A percentile compares a stretch with the other conserved stretches of the same genome.
phyloP scores from a whole-genome alignment of 441 rosid species.

The Bruguiera hainesii region DNA sequence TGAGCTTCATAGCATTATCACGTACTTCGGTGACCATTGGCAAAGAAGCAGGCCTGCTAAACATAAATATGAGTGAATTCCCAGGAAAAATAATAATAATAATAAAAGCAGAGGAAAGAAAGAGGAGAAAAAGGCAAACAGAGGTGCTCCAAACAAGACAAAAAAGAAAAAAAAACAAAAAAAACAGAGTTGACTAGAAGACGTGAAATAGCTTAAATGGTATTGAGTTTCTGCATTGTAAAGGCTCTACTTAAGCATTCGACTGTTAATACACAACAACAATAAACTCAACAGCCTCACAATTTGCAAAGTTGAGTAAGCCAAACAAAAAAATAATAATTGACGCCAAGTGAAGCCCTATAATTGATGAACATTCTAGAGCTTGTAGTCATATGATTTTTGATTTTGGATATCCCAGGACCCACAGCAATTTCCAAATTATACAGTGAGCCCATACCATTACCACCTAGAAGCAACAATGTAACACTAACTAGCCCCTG shows the following conservation, averaged over 20 bases:
- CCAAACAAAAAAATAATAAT: too few species aligned
- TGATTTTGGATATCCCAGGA: too few species aligned
- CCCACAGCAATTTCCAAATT: too few species aligned
- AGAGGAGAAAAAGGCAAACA: not conserved
- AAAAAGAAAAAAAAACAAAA: not conserved
- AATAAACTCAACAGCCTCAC: not conserved
- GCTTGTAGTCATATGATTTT: too few species aligned
- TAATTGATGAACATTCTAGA: too few species aligned
- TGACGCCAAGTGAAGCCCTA: too few species aligned
- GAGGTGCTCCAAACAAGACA: not conserved
- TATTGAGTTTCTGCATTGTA: not conserved
- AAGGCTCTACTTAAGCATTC: not conserved
- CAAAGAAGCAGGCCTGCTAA: not conserved
- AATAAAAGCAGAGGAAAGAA: not conserved
- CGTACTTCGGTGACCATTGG: not conserved
- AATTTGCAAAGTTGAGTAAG: not conserved
- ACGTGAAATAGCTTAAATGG: not conserved
- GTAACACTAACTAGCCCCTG: too few species aligned
- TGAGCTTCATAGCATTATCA: not conserved
- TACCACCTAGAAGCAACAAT: too few species aligned
- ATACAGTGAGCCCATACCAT: too few species aligned
- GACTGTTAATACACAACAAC: constrained; percentile 3
- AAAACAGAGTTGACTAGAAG: not conserved
- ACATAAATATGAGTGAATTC: constrained; percentile 1
- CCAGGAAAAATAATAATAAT: not conserved